phyloP scores from a whole-genome alignment of 73 alveolate species.

The Paramecium sonneborni region DNA sequence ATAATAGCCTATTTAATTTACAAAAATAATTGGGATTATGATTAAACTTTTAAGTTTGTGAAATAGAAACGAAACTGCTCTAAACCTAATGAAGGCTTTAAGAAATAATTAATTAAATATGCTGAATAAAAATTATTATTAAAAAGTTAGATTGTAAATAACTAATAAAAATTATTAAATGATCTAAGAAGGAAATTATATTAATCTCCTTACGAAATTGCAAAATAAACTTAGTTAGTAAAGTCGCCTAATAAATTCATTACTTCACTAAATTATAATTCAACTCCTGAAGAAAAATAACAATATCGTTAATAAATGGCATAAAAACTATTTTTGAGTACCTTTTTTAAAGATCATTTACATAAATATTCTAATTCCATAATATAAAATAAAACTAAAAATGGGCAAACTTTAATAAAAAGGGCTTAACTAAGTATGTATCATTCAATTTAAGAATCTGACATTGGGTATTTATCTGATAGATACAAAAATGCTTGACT shows the following conservation, averaged over 20 bases:
- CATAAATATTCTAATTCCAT: background rate
- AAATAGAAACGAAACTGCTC: background rate
- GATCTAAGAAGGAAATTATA: background rate
- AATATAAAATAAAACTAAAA: background rate
- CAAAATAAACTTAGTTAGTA: background rate
- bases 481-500: background rate
- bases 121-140: background rate
- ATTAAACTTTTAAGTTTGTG: background rate
- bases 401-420: background rate
- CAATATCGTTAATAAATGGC: background rate
- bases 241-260: background rate
- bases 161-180: background rate
- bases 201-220: background rate
- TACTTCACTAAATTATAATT: background rate
- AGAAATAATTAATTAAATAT: background rate
- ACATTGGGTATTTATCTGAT: background rate
- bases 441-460: background rate
- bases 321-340: background rate
- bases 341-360: background rate
- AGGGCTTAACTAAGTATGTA: background rate
- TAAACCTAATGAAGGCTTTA: background rate
- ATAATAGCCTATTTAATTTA: background rate
- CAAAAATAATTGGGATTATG: background rate
- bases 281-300: slow-evolving; percentile 6
- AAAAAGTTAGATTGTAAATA: background rate